These are phyloP conservation scores for Hippophae gyantsensis DNA, from an alignment of 306 rosid genomes.

Conservation along the genomic window DNA sequence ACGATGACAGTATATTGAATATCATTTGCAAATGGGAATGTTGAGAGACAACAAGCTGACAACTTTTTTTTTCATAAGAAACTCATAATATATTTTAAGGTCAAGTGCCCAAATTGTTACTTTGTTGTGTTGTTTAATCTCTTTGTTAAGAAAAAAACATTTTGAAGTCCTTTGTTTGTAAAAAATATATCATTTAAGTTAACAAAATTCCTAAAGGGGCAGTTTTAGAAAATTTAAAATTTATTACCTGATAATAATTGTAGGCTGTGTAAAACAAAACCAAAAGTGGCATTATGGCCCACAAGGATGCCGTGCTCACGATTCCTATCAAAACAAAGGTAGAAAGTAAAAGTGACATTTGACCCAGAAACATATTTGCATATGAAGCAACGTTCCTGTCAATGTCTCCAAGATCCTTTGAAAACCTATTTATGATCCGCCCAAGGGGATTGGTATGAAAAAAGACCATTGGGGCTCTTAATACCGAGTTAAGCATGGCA, in stretches of 20 bases:
- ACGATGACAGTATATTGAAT: too few relatives aligned
- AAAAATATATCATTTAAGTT: neutral
- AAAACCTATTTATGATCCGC: conserved; percentile 80
- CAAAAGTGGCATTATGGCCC: conserved; percentile 93
- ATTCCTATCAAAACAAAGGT: conserved; percentile 86
- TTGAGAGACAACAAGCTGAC: too few relatives aligned
- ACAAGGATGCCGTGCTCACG: conserved; percentile 87
- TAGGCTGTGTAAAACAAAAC: conserved; percentile 76
- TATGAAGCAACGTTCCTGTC: conserved; percentile 76
- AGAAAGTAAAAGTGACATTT: conserved; percentile 65
- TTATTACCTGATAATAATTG: conserved; percentile 72
- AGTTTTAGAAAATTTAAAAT: neutral
- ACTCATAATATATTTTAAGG: too few relatives aligned
- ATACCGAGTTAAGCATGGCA: conserved; percentile 74
- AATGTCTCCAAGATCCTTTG: conserved; percentile 91
- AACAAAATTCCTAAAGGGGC: neutral
- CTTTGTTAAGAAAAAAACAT: too few relatives aligned
- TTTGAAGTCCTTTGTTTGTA: too few relatives aligned
- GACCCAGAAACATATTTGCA: conserved; percentile 74
- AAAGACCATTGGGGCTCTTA: conserved; percentile 87
- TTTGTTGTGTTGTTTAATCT: too few relatives aligned
- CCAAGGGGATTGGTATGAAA: conserved; percentile 93
- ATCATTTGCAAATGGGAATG: too few relatives aligned
- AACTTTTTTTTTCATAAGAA: too few relatives aligned
- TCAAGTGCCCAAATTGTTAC: too few relatives aligned